phyloP scores from a whole-genome alignment of 2,329 filamentous ascomycete genomes.

The Neofusicoccum kwambonambiense region DNA sequence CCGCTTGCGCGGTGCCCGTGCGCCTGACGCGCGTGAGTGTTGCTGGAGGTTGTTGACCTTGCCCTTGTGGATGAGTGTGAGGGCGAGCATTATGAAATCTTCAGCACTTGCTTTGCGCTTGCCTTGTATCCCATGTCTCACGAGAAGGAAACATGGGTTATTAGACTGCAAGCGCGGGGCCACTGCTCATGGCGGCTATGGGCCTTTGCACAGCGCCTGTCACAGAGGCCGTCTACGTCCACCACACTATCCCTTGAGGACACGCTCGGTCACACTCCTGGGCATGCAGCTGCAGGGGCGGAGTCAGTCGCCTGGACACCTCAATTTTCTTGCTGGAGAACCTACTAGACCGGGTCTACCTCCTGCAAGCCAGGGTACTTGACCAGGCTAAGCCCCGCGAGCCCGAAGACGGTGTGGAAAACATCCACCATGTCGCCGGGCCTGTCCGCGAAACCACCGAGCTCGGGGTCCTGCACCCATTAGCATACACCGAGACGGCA shows the following conservation, averaged over 20 bases:
- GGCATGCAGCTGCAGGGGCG: slow-evolving; percentile 40
- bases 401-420: slow-evolving; percentile 88
- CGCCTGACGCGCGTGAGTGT: background rate
- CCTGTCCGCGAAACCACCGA: slow-evolving; percentile 83
- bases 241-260: slow-evolving; percentile 27
- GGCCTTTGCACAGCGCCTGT: background rate
- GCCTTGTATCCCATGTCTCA: slow-evolving; percentile 66
- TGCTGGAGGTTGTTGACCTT: background rate
- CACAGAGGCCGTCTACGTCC: slow-evolving; percentile 12
- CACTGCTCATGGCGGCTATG: too few species aligned
- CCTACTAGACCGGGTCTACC: slow-evolving; percentile 84
- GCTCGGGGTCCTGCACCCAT: slow-evolving; percentile 62
- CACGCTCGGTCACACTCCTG: slow-evolving; percentile 35
- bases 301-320: slow-evolving; percentile 11
- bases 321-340: slow-evolving; percentile 11
- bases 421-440: slow-evolving; percentile 96
- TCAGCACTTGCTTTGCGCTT: slow-evolving; percentile 7
- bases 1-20: background rate
- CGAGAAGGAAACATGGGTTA: slow-evolving; percentile 55
- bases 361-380: slow-evolving; percentile 72
- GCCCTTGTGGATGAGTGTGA: background rate
- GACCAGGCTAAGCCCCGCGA: slow-evolving; percentile 83
- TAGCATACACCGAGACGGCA: slow-evolving; percentile 18
- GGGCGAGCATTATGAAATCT: background rate
- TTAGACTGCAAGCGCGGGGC: slow-evolving; percentile 65